Evolutionary conservation across 352 stramenopile genomes (phyloP).

Genomic region (Phytophthora syringae): DNA sequence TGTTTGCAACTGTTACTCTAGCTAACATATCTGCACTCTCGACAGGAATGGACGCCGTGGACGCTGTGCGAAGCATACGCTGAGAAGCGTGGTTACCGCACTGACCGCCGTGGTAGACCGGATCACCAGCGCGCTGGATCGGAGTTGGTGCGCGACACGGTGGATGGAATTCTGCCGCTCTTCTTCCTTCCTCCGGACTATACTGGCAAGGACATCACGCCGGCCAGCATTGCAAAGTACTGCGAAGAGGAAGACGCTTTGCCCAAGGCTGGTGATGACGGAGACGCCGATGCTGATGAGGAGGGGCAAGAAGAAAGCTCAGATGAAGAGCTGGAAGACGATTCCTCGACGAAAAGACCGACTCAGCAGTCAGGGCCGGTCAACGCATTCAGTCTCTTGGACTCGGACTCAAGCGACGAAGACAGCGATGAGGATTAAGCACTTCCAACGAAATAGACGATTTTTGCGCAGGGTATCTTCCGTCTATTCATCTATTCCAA

Average conservation of each 20-base stretch:
- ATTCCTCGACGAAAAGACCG: constrained; percentile 3
- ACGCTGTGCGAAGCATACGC: constrained; percentile 86
- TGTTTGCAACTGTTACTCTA: neutral
- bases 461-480: constrained; percentile 15
- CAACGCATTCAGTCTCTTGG: constrained; percentile 83
- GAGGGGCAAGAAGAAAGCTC: constrained; percentile 23
- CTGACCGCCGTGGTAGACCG: constrained; percentile 75
- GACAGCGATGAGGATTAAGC: constrained; percentile 44
- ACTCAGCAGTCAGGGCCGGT: constrained; percentile 52
- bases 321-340: constrained; percentile 37
- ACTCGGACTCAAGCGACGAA: constrained; percentile 89
- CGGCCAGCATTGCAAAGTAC: constrained; percentile 45
- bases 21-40: neutral
- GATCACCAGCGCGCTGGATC: constrained; percentile 84
- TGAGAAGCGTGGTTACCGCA: constrained; percentile 83
- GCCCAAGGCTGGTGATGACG: constrained; percentile 15
- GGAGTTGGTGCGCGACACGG: constrained; percentile 82
- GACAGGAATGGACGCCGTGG: constrained; percentile 85
- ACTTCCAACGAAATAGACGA: constrained; percentile 24
- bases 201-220: constrained; percentile 56
- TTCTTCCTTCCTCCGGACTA: constrained; percentile 86
- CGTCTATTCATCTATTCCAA: constrained; percentile 22
- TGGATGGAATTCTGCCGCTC: constrained; percentile 82
- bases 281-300: constrained; percentile 18
- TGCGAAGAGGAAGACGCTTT: constrained; percentile 32